A percentile compares a stretch with the other conserved stretches of the same genome.
phyloP scores from a whole-genome alignment of 129 eudicot genomes.

The Flaveria brownii region DNA sequence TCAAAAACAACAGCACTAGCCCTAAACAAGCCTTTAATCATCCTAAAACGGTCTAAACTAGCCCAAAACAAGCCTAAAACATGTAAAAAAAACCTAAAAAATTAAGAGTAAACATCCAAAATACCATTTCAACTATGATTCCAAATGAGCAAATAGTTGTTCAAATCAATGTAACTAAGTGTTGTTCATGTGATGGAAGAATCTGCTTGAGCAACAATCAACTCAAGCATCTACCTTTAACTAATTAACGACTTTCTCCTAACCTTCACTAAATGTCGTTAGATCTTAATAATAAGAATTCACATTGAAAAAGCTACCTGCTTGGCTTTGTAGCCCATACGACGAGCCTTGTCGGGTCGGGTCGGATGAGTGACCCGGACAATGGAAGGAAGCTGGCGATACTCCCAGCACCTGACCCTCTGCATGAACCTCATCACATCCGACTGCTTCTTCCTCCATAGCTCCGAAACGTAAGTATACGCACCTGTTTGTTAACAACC shows the following conservation, averaged over 20 bases:
- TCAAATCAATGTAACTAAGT: not conserved
- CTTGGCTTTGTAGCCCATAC: constrained; percentile 86
- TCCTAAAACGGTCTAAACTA: too few relatives aligned
- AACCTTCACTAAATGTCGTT: too few relatives aligned
- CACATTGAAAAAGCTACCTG: constrained; percentile 40
- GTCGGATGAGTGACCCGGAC: constrained; percentile 86
- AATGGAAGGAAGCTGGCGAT: constrained; percentile 85
- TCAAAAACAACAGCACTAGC: too few relatives aligned
- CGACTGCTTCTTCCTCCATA: constrained; percentile 86
- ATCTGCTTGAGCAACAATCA: not conserved
- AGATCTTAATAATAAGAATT: too few relatives aligned
- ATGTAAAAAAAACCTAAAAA: too few relatives aligned
- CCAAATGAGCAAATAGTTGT: not conserved
- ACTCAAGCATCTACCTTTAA: not conserved
- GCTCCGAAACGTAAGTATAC: constrained; percentile 71
- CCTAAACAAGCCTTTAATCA: too few relatives aligned
- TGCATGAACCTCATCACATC: constrained; percentile 80
- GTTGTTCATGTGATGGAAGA: not conserved
- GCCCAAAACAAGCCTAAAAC: too few relatives aligned
- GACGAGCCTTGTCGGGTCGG: constrained; percentile 91
- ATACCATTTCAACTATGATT: not conserved
- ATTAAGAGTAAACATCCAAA: too few relatives aligned
- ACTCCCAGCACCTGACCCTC: constrained; percentile 88
- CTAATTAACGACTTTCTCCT: too few relatives aligned
- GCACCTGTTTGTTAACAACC: constrained; percentile 42